A percentile compares a stretch with the other conserved stretches of the same genome.
Conservation (phyloP, 2,329 filamentous ascomycete species). For the Talaromyces sp. region DNA sequence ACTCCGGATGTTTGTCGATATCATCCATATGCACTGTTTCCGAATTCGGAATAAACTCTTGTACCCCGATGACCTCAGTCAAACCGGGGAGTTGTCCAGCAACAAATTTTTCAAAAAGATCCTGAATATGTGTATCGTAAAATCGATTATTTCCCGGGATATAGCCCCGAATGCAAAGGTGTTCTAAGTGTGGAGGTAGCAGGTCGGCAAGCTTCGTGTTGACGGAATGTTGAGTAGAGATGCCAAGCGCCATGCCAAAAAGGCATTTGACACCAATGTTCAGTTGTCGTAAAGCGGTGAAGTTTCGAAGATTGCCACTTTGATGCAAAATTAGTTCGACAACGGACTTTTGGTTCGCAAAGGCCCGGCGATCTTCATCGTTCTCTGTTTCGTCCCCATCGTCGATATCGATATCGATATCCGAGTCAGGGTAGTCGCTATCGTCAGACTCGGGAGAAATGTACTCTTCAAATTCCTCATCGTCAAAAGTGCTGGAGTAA, state of each 20-base stretch:
- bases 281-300: slow-evolving; percentile 6
- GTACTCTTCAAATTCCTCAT: slow-evolving; percentile 10
- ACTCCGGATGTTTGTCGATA: slow-evolving; percentile 8
- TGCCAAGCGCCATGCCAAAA: slow-evolving; percentile 8
- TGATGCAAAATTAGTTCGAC: slow-evolving; percentile 7
- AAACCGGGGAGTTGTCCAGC: slow-evolving; percentile 11
- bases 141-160: slow-evolving; percentile 1
- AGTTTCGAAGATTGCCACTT: slow-evolving; percentile 3
- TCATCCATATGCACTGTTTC: slow-evolving; percentile 9
- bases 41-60: slow-evolving; percentile 11
- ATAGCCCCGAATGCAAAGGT: slow-evolving; percentile 9
- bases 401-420: background rate
- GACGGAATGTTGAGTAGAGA: background rate
- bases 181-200: slow-evolving; percentile 7
- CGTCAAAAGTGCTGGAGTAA: slow-evolving; percentile 6
- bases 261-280: slow-evolving; percentile 8
- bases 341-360: slow-evolving; percentile 9
- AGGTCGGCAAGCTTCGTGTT: background rate
- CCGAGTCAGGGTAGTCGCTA: background rate
- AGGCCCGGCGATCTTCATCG: slow-evolving; percentile 4
- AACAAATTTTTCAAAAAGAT: slow-evolving; percentile 10
- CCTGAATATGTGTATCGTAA: slow-evolving; percentile 8
- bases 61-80: slow-evolving; percentile 6
- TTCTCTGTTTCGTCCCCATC: background rate
- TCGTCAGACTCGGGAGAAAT: background rate